Conservation (phyloP, 495 filamentous ascomycete genomes). For the Penicillium daleae region DNA sequence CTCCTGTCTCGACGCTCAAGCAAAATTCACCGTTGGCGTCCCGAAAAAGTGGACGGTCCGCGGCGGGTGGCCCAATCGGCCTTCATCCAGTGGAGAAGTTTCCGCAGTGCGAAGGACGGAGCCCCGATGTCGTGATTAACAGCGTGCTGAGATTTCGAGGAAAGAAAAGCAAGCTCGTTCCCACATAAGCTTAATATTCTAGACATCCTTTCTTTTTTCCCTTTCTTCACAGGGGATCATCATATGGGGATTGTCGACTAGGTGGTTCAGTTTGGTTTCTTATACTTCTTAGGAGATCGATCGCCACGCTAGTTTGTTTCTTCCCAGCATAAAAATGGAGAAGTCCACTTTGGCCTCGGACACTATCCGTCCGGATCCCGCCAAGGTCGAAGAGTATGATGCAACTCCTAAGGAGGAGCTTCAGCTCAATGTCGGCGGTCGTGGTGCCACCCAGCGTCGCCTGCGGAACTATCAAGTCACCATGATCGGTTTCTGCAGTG, state of each 20-base stretch:
- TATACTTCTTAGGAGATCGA: neutral
- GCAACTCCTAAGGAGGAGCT: constrained; percentile 33
- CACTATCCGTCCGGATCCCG: constrained; percentile 24
- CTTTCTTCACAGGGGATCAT: neutral
- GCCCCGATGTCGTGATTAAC: constrained; percentile 30
- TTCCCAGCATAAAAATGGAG: constrained; percentile 11
- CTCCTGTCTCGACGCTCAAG: neutral
- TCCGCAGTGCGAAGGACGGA: constrained; percentile 15
- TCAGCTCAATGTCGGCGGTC: constrained; percentile 43
- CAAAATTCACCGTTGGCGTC: constrained; percentile 17
- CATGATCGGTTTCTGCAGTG: constrained; percentile 47
- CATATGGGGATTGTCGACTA: neutral
- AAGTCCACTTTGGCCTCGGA: constrained; percentile 22
- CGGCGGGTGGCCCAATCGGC: constrained; percentile 22
- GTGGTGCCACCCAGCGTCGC: constrained; percentile 40
- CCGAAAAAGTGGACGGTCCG: constrained; percentile 20
- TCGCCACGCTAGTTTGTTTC: neutral
- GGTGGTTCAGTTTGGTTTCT: neutral
- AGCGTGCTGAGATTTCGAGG: constrained; percentile 15
- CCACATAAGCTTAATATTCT: constrained; percentile 5
- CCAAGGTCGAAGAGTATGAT: constrained; percentile 26
- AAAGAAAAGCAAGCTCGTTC: constrained; percentile 16
- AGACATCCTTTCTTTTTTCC: neutral
- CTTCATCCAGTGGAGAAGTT: constrained; percentile 18
- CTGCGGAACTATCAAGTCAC: constrained; percentile 44